These are phyloP conservation scores for Solanum etuberosum DNA, from an alignment of 257 asterid genomes.

Conservation along the genomic window DNA sequence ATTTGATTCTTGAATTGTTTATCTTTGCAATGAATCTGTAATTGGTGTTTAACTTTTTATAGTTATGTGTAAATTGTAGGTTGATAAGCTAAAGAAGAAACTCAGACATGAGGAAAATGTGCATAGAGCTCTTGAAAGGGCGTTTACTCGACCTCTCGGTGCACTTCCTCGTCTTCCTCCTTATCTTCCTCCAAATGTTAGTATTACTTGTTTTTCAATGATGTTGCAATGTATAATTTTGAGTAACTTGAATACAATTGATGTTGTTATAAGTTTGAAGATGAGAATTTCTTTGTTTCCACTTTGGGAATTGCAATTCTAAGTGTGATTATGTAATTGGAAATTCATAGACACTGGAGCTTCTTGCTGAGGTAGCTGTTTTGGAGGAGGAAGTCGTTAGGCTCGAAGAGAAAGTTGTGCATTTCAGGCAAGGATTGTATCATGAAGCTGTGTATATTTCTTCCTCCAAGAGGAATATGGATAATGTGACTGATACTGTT, in stretches of 20 bases:
- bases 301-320: not conserved
- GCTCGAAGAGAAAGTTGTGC: slow-evolving; percentile 79
- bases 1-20: not conserved
- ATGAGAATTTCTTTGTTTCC: not conserved
- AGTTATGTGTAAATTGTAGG: slow-evolving; percentile 22
- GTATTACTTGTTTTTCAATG: slow-evolving; percentile 7
- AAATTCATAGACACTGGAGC: slow-evolving; percentile 67
- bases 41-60: not conserved
- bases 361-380: slow-evolving; percentile 94
- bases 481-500: slow-evolving; percentile 27
- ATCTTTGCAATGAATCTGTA: not conserved
- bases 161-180: slow-evolving; percentile 95
- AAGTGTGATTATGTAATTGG: not conserved
- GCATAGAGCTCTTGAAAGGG: slow-evolving; percentile 89
- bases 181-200: slow-evolving; percentile 72
- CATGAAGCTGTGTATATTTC: slow-evolving; percentile 82
- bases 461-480: slow-evolving; percentile 47
- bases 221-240: not conserved
- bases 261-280: not conserved
- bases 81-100: slow-evolving; percentile 79
- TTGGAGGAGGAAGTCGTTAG: slow-evolving; percentile 96
- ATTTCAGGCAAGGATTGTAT: slow-evolving; percentile 78
- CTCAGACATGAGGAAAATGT: slow-evolving; percentile 88
- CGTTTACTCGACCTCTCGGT: slow-evolving; percentile 84
- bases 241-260: not conserved